Evolutionary conservation across 768 basidiomycete species (phyloP), one percentile per base, ranked within the genome.

Genomic region (Boletus vermiculosoides): DNA sequence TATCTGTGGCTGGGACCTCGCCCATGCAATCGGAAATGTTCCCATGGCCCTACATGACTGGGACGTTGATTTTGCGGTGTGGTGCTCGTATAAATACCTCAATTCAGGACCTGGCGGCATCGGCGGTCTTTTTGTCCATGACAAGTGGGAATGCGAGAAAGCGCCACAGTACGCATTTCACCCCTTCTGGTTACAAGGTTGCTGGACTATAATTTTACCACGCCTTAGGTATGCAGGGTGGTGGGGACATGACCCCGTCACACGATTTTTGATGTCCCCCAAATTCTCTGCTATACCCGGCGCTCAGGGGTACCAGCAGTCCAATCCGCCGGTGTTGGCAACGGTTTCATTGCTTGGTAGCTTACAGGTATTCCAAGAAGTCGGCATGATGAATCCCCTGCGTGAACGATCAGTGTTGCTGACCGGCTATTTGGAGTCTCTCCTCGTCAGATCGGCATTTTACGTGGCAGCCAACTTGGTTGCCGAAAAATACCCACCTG

Each of bases 51-150:
- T 99, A 61, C 92, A 96, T 71, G 90, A 94, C 57, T 99, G 97
- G 96, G 78, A 83, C 62, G 89, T 92, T 63, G 97, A 99, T 72
- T 98, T 98, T 70, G 97, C 96, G 4, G 95, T 95, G 36, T 98
- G 96, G 93, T 99, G 97, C 72, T 90, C 94, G 33, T 99, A 98
- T 82, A 98, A 92, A 76, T 99, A 98, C 71, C 82, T 98, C 57
- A 98, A 98, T 75, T 89, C 94, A 18, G 93, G 96, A 6, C 94
- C 97, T 12, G 96, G 96, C 22, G 93, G 90, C n/a, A 95, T 98
- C 56, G 97, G 85, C n/a, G 96, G 95, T 6, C 78, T 95, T 55
- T 99, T 86, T 67, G 77, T 96, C 11, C 93, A 97, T 68, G 84
- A 88, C 55, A 88, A 84, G 71, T 93, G 90, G 90, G 79, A 88